Evolutionary conservation across 768 basidiomycete species (phyloP).

Genomic region (Boletus rubescentipes): DNA sequence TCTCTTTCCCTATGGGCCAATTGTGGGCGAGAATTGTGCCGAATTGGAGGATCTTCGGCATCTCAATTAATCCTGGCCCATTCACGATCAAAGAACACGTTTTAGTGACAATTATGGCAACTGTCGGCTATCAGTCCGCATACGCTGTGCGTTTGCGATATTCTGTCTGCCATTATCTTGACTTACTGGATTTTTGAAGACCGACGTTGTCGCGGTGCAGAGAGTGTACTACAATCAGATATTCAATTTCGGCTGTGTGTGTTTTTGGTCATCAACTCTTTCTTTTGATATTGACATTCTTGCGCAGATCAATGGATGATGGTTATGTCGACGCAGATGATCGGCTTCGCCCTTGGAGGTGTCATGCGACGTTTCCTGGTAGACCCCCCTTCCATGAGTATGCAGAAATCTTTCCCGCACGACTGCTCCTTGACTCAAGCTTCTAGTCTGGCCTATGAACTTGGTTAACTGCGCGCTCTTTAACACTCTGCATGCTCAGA

Average conservation of each 20-base stretch:
- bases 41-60: slow-evolving; percentile 49
- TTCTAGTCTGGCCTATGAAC: slow-evolving; percentile 69
- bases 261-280: background rate
- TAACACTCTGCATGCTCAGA: slow-evolving; percentile 70
- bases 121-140: slow-evolving; percentile 36
- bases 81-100: slow-evolving; percentile 77
- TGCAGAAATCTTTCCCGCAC: slow-evolving; percentile 5
- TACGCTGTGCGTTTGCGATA: slow-evolving; percentile 14
- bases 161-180: background rate
- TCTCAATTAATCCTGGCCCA: slow-evolving; percentile 70
- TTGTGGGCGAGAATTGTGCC: slow-evolving; percentile 59
- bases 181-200: slow-evolving; percentile 29
- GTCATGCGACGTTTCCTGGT: slow-evolving; percentile 62
- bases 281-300: background rate
- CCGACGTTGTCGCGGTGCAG: slow-evolving; percentile 75
- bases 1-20: slow-evolving; percentile 69
- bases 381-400: slow-evolving; percentile 64
- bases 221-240: slow-evolving; percentile 62
- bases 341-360: slow-evolving; percentile 63
- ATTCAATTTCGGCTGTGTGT: slow-evolving; percentile 50
- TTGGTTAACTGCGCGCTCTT: slow-evolving; percentile 72
- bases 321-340: slow-evolving; percentile 71
- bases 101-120: slow-evolving; percentile 71
- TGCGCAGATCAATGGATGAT: slow-evolving; percentile 54
- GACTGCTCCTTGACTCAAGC: slow-evolving; percentile 15